phyloP scores from a whole-genome alignment of 495 filamentous ascomycete genomes.

The Mytilinidion resinicola region DNA sequence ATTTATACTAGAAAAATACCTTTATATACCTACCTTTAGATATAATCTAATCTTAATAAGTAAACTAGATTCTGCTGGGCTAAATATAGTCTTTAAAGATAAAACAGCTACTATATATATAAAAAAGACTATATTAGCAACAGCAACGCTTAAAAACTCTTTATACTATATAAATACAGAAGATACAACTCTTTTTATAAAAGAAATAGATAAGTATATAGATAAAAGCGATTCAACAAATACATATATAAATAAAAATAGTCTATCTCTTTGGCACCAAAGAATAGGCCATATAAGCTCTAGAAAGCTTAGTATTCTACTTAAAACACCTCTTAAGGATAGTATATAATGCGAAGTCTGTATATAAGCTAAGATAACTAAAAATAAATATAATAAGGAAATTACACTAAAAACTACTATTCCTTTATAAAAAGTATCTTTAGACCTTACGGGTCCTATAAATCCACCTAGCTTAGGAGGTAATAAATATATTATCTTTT shows the following conservation, averaged over 20 bases:
- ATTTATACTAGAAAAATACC: neutral
- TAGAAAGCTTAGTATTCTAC: neutral
- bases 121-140: neutral
- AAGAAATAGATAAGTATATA: neutral
- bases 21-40: neutral
- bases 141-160: neutral
- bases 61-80: neutral
- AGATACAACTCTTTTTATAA: neutral
- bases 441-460: neutral
- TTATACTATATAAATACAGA: neutral
- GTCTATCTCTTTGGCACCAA: neutral
- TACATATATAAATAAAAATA: no score
- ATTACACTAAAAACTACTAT: neutral
- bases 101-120: neutral
- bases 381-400: neutral
- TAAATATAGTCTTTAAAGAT: neutral
- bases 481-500: neutral
- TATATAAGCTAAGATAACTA: neutral
- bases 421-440: neutral
- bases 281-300: neutral
- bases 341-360: neutral
- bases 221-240: neutral
- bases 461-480: neutral
- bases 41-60: neutral
- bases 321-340: neutral